phyloP scores from a whole-genome alignment of 2,329 filamentous ascomycete species.

The Aspergillus sojae region DNA sequence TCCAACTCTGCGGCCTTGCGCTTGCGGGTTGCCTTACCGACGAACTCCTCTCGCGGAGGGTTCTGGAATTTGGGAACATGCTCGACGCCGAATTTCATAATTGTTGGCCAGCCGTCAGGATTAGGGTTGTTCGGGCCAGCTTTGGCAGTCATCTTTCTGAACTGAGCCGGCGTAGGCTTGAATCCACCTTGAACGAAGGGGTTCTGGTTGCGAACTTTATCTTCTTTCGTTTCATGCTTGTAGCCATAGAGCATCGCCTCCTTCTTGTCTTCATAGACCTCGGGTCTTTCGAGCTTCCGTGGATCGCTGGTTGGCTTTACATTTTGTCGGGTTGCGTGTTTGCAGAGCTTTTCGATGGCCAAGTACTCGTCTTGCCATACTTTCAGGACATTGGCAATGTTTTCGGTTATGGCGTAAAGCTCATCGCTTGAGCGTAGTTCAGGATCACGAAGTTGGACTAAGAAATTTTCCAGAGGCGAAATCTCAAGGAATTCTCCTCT shows the following conservation, averaged over 20 bases:
- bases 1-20: slow-evolving; percentile 42
- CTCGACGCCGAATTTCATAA: slow-evolving; percentile 41
- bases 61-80: slow-evolving; percentile 41
- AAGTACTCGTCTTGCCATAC: slow-evolving; percentile 63
- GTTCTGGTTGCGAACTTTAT: slow-evolving; percentile 55
- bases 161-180: slow-evolving; percentile 46
- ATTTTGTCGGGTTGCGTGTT: slow-evolving; percentile 49
- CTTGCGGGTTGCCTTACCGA: slow-evolving; percentile 37
- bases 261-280: slow-evolving; percentile 62
- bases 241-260: slow-evolving; percentile 65
- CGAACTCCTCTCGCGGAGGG: slow-evolving; percentile 30
- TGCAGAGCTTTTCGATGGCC: slow-evolving; percentile 54
- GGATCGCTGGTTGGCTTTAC: slow-evolving; percentile 53
- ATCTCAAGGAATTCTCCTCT: slow-evolving; percentile 43
- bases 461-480: slow-evolving; percentile 37
- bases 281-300: slow-evolving; percentile 53
- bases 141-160: slow-evolving; percentile 42
- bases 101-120: slow-evolving; percentile 44
- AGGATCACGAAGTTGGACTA: slow-evolving; percentile 40
- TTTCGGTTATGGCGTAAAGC: slow-evolving; percentile 58
- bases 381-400: slow-evolving; percentile 55
- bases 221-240: slow-evolving; percentile 54
- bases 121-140: slow-evolving; percentile 41
- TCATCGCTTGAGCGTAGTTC: slow-evolving; percentile 52
- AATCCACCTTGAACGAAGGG: slow-evolving; percentile 58